phyloP scores from a whole-genome alignment of 2,329 filamentous ascomycete genomes.

The Domatiomyces catenatus region DNA sequence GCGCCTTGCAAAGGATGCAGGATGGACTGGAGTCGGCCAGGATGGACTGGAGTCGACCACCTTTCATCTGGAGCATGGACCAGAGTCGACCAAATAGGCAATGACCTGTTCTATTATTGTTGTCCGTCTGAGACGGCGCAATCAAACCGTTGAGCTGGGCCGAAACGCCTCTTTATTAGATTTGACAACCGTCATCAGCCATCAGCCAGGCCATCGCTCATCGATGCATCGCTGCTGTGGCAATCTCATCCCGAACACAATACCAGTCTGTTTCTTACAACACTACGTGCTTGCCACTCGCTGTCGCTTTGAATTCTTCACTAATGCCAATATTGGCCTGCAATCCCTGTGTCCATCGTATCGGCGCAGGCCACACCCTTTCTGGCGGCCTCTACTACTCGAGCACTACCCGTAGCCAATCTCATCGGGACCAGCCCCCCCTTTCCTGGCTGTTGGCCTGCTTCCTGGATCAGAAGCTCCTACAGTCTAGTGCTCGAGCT shows the following conservation, averaged over 20 bases:
- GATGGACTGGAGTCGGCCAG: no score
- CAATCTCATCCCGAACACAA: neutral
- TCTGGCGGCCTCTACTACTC: neutral
- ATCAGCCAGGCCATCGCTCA: no score
- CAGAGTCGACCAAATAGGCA: neutral
- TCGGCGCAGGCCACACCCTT: neutral
- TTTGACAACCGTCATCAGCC: no score
- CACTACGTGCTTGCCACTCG: neutral
- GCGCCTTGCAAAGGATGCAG: no score
- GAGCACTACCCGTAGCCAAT: neutral
- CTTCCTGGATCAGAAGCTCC: neutral
- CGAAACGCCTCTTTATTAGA: neutral
- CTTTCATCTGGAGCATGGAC: no score
- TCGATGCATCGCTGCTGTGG: neutral
- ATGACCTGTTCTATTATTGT: neutral
- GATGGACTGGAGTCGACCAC: no score
- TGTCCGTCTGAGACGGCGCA: neutral
- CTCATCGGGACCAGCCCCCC: neutral
- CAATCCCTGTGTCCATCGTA: neutral
- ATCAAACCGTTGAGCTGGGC: neutral
- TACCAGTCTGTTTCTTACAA: no score
- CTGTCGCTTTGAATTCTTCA: neutral
- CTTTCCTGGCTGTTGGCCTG: neutral
- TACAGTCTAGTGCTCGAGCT: constrained; percentile 70
- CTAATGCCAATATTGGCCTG: neutral